Percentiles rank a stretch among this genome's conserved stretches.
phyloP scores from a whole-genome alignment of 1,139 yeast genomes.

The Yamadazyma buinensis region DNA sequence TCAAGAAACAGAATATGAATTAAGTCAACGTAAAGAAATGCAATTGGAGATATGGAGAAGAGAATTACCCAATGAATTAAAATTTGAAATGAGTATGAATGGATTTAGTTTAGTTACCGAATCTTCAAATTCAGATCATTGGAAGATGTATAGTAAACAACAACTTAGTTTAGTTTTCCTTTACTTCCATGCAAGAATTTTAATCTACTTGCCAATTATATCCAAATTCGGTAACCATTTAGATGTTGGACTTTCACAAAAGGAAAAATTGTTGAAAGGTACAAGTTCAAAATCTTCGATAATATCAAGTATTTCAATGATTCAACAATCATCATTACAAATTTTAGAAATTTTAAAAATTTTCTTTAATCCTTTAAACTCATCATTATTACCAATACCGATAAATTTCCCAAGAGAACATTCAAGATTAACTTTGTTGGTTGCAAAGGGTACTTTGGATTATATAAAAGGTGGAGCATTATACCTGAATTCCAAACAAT shows the following conservation, averaged over 20 bases:
- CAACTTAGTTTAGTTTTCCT: slow-evolving; percentile 59
- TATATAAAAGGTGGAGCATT: slow-evolving; percentile 82
- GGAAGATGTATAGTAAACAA: slow-evolving; percentile 40
- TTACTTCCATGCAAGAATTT: slow-evolving; percentile 75
- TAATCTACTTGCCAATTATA: slow-evolving; percentile 76
- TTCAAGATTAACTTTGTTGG: slow-evolving; percentile 63
- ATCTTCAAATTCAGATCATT: slow-evolving; percentile 22
- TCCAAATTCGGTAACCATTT: slow-evolving; percentile 44
- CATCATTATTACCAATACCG: slow-evolving; percentile 57
- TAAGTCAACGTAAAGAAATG: slow-evolving; percentile 56
- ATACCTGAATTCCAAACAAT: slow-evolving; percentile 61
- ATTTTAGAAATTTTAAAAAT: slow-evolving; percentile 57
- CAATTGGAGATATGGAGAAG: slow-evolving; percentile 77
- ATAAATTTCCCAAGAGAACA: slow-evolving; percentile 66
- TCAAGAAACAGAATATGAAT: slow-evolving; percentile 29
- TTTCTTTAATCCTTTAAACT: slow-evolving; percentile 39
- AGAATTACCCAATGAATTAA: slow-evolving; percentile 58
- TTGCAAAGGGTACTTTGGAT: slow-evolving; percentile 77
- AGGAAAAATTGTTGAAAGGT: slow-evolving; percentile 31
- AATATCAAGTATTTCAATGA: slow-evolving; percentile 50
- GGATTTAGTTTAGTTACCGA: slow-evolving; percentile 45
- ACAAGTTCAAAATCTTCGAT: slow-evolving; percentile 23
- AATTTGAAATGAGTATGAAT: slow-evolving; percentile 64
- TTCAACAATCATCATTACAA: slow-evolving; percentile 73
- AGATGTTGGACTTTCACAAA: slow-evolving; percentile 42